These are phyloP conservation scores for Penicillium hordei DNA, from an alignment of 2,329 filamentous ascomycete genomes.

Conservation along the genomic window DNA sequence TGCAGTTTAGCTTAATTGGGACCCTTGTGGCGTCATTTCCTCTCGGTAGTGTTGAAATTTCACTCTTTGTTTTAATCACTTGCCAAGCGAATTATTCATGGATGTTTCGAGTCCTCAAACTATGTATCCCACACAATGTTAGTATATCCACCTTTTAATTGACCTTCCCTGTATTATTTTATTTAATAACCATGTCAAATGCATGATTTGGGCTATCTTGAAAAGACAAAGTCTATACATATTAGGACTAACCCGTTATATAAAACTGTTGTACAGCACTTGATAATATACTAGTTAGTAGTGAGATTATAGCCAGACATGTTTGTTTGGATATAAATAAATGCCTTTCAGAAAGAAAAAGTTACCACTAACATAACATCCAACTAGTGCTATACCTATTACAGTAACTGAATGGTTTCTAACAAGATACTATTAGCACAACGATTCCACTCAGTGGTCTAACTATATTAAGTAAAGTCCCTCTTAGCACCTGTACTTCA, in stretches of 20 bases:
- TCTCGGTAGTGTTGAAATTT: background rate
- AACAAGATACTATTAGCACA: no score
- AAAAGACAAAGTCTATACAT: background rate
- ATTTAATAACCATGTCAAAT: background rate
- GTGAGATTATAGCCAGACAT: no score
- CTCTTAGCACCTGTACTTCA: no score
- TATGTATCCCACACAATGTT: background rate
- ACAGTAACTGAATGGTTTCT: no score
- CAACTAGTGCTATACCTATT: no score
- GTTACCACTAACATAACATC: no score
- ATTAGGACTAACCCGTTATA: background rate
- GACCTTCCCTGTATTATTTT: background rate
- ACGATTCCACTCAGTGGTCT: no score
- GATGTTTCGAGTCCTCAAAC: background rate
- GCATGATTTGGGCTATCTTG: background rate
- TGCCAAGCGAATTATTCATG: background rate
- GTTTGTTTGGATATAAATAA: no score
- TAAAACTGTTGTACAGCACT: no score
- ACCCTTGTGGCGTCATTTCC: background rate
- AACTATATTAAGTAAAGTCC: no score
- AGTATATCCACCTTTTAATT: background rate
- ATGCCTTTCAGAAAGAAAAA: no score
- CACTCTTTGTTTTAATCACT: background rate
- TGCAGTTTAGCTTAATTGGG: background rate
- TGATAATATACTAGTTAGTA: no score